Base-by-base conservation (phyloP, 2,329 filamentous ascomycete genomes). In the Fusarium xylarioides region DNA sequence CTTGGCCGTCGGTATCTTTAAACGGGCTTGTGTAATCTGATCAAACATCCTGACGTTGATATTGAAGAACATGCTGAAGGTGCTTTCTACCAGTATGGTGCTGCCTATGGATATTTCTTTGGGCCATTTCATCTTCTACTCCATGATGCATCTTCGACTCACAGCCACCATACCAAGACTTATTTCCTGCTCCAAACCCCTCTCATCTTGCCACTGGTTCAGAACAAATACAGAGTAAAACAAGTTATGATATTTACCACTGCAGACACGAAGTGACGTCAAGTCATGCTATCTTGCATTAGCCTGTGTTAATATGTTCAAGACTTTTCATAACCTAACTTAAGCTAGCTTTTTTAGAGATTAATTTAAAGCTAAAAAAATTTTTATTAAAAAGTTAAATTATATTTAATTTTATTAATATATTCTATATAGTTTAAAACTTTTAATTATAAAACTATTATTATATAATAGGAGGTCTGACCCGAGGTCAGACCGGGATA, bases 161-260 rank as follows among this genome's bases (percentile, higher is more conserved):
- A 42, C 10, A 53, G 55, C 55, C 23, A 66, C 28, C 46, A 53
- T 30, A 32, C 37, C 49, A 32, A 64, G 21, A 47, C 35, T 26
- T 37, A 53, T 63, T 46, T 47, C 46, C 40, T 46, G 26, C 37
- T 60, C n/a, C 23, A 30, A 34, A 26, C 47, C 70, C 61, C 56
- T 66, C 56, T 38, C 32, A 56, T 53, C n/a, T 73, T 67, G 70
- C 70, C 70, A 74, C 70, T 60, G 35, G 56, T 49, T 54, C 55
- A 26, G 44, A 38, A 44, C 23, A 54, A 64, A 44, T n/a, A n/a
- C n/a, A n/a, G n/a, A n/a, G n/a, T 30, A 38, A 56, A 49, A 32
- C 50, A 34, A 66, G 38, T 47, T 52, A 56, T n/a, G 42, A 43
- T 38, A 28, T 28, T 46, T 63, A 47, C 47, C 47, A 37, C 42